A percentile compares a stretch with the other conserved stretches of the same genome.
These are phyloP conservation scores for Scheffersomyces ergatensis DNA, from an alignment of 805 yeast genomes.

Conservation along the genomic window DNA sequence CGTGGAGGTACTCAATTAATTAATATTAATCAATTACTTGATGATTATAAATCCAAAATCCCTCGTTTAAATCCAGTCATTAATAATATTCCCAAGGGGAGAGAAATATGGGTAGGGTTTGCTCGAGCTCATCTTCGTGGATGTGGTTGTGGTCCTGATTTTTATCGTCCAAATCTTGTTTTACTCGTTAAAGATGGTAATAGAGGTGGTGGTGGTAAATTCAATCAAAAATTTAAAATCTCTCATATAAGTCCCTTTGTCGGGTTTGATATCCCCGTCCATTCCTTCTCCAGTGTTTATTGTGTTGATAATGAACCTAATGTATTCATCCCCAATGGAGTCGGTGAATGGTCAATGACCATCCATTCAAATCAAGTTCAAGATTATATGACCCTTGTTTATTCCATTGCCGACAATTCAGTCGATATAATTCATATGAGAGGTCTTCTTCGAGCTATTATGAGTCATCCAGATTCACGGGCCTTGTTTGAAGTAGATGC, in stretches of 20 bases:
- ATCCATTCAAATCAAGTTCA: constrained; percentile 1
- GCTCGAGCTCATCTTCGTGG: constrained; percentile 34
- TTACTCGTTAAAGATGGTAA: constrained; percentile 16
- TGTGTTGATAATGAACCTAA: constrained; percentile 24
- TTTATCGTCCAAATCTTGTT: constrained; percentile 39
- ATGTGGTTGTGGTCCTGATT: constrained; percentile 36
- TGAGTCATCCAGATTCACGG: constrained; percentile 2
- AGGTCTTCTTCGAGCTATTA: constrained; percentile 20
- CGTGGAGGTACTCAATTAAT: constrained; percentile 35
- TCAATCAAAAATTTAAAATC: constrained; percentile 18
- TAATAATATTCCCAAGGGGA: constrained; percentile 13
- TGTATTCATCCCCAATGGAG: constrained; percentile 32
- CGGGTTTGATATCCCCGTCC: constrained; percentile 23
- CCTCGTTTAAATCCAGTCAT: constrained; percentile 9
- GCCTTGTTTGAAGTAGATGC: background rate
- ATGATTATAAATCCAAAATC: constrained; percentile 12
- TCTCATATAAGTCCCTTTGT: constrained; percentile 29
- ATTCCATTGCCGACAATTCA: constrained; percentile 35
- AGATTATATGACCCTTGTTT: constrained; percentile 28
- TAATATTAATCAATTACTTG: constrained; percentile 17
- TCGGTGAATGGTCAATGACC: constrained; percentile 20
- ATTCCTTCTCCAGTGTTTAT: constrained; percentile 21
- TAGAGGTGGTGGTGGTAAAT: too few species aligned
- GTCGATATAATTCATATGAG: constrained; percentile 30
- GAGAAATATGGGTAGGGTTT: constrained; percentile 37